These are phyloP conservation scores for Colletotrichum sp. DNA, from an alignment of 2,329 filamentous ascomycete species.

Conservation along the genomic window DNA sequence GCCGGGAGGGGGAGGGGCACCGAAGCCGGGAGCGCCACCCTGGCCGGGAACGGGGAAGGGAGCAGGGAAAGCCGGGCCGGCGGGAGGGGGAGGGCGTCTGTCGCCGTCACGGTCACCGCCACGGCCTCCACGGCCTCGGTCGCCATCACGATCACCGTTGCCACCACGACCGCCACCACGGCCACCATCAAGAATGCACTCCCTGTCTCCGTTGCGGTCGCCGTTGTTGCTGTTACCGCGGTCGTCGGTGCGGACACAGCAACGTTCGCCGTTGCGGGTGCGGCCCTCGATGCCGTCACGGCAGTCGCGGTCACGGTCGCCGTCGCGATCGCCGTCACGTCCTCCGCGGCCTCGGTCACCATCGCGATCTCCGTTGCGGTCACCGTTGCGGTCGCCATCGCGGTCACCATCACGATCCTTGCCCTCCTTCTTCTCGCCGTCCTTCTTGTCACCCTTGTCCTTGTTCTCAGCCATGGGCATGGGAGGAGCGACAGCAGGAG, in stretches of 20 bases:
- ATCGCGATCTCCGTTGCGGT: neutral
- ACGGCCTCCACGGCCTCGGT: neutral
- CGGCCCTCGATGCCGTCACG: neutral
- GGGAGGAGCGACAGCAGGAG: neutral
- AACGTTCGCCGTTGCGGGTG: neutral
- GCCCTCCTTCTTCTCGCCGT: neutral
- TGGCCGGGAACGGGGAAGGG: conserved; percentile 8
- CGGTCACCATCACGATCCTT: neutral
- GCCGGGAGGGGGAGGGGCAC: neutral
- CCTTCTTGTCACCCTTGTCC: neutral
- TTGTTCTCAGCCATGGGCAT: neutral
- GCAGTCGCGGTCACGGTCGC: neutral
- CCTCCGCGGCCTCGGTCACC: neutral
- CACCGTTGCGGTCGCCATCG: neutral
- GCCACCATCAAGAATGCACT: neutral
- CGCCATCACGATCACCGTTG: neutral
- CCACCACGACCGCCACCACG: neutral
- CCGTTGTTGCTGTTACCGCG: neutral
- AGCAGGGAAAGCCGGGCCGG: neutral
- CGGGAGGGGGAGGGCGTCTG: neutral
- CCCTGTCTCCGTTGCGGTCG: neutral
- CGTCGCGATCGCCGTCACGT: neutral
- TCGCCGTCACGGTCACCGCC: neutral
- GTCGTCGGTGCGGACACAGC: neutral
- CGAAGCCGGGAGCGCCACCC: neutral